Conservation (phyloP, 495 filamentous ascomycete species). For the Hypoxylon crocopeplum region DNA sequence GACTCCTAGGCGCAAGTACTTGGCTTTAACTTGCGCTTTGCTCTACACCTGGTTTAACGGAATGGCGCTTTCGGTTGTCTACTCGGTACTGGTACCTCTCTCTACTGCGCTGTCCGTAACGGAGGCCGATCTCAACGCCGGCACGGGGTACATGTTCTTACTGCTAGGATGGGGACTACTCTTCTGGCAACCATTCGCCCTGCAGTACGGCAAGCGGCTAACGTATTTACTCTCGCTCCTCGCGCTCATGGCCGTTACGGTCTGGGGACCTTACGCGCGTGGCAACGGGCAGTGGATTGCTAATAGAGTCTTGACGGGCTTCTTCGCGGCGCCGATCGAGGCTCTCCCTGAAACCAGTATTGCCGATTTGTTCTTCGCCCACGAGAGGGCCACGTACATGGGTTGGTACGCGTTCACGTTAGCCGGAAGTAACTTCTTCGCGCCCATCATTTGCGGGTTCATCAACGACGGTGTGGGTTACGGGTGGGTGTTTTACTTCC, state of each 20-base stretch:
- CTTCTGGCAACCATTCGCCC: constrained; percentile 72
- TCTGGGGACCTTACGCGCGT: constrained; percentile 54
- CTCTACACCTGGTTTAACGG: constrained; percentile 68
- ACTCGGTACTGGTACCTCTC: constrained; percentile 66
- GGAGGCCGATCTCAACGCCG: constrained; percentile 52
- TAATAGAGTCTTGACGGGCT: constrained; percentile 66
- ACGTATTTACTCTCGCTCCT: constrained; percentile 65
- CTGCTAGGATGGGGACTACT: constrained; percentile 68
- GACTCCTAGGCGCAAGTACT: constrained; percentile 60
- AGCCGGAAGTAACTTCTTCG: constrained; percentile 69
- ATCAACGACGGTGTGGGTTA: constrained; percentile 69
- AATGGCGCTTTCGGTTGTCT: constrained; percentile 65
- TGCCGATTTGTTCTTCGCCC: constrained; percentile 72
- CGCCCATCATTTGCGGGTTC: constrained; percentile 70
- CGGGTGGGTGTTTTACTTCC: constrained; percentile 71
- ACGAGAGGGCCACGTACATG: constrained; percentile 70
- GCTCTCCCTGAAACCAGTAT: constrained; percentile 66
- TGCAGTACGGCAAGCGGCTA: constrained; percentile 71
- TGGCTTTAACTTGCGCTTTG: constrained; percentile 56
- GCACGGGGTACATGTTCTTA: constrained; percentile 71
- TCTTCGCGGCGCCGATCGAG: constrained; percentile 71
- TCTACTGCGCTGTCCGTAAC: constrained; percentile 62
- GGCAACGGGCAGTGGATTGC: constrained; percentile 69
- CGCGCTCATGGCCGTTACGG: constrained; percentile 52
- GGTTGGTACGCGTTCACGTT: constrained; percentile 69